These are phyloP conservation scores for Colletotrichum lini DNA, from an alignment of 2,329 filamentous ascomycete species.

Conservation along the genomic window DNA sequence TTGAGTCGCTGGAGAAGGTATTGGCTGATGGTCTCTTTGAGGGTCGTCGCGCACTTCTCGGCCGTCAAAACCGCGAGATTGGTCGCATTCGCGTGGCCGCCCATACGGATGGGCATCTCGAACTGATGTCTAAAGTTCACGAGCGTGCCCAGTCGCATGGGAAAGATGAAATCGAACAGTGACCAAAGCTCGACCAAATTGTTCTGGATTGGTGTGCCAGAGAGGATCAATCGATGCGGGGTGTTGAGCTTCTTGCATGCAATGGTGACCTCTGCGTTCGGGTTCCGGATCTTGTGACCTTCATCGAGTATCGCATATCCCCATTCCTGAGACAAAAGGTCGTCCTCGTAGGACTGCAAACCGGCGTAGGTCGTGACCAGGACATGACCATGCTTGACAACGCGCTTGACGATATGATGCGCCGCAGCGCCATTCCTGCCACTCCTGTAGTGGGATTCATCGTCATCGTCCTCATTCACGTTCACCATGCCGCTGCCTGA, in stretches of 20 bases:
- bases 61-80: slow-evolving; percentile 96
- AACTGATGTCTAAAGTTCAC: slow-evolving; percentile 93
- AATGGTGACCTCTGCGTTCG: slow-evolving; percentile 93
- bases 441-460: slow-evolving; percentile 55
- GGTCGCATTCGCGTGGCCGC: slow-evolving; percentile 94
- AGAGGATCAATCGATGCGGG: slow-evolving; percentile 90
- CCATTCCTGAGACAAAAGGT: slow-evolving; percentile 89
- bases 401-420: slow-evolving; percentile 84
- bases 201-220: slow-evolving; percentile 98
- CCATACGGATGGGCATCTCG: slow-evolving; percentile 92
- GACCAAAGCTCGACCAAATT: slow-evolving; percentile 97
- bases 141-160: slow-evolving; percentile 93
- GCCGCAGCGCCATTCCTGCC: slow-evolving; percentile 71
- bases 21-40: slow-evolving; percentile 94
- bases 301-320: slow-evolving; percentile 95
- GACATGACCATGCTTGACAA: slow-evolving; percentile 88
- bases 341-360: slow-evolving; percentile 89
- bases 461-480: slow-evolving; percentile 72
- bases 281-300: slow-evolving; percentile 98
- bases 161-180: slow-evolving; percentile 96
- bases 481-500: slow-evolving; percentile 98
- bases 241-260: slow-evolving; percentile 95
- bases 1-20: slow-evolving; percentile 95
- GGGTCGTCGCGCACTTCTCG: slow-evolving; percentile 90
- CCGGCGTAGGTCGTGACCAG: slow-evolving; percentile 97